A percentile compares a stretch with the other conserved stretches of the same genome.
Conservation (phyloP, 768 basidiomycete species). For the Podaxis rugospora region DNA sequence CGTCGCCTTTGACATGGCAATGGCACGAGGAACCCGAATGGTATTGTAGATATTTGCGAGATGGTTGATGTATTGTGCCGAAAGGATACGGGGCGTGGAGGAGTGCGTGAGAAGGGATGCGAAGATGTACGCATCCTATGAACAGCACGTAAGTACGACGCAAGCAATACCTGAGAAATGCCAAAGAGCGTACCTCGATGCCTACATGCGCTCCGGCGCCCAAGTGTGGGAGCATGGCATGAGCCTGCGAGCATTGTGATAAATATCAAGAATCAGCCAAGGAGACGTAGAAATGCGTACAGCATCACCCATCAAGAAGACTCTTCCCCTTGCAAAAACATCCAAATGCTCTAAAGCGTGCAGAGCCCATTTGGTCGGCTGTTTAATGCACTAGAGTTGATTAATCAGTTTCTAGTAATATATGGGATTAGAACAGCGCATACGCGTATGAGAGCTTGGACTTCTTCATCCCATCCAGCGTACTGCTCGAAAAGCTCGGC, state of each 20-base stretch:
- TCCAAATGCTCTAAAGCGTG: slow-evolving; percentile 17
- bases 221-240: slow-evolving; percentile 44
- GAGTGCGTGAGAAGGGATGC: slow-evolving; percentile 35
- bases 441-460: slow-evolving; percentile 15
- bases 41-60: slow-evolving; percentile 24
- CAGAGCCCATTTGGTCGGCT: slow-evolving; percentile 19
- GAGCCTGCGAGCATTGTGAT: slow-evolving; percentile 24
- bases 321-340: slow-evolving; percentile 16
- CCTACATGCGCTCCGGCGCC: slow-evolving; percentile 49
- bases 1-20: slow-evolving; percentile 14
- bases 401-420: neutral
- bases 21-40: slow-evolving; percentile 21
- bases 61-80: neutral
- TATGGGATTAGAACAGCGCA: neutral
- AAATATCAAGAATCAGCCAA: neutral
- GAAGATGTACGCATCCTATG: slow-evolving; percentile 28
- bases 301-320: slow-evolving; percentile 21
- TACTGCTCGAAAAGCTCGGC: slow-evolving; percentile 13
- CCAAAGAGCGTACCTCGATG: slow-evolving; percentile 31
- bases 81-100: slow-evolving; percentile 18
- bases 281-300: slow-evolving; percentile 9
- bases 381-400: slow-evolving; percentile 15
- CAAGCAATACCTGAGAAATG: neutral
- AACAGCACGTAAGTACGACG: neutral
- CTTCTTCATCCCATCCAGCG: slow-evolving; percentile 15